Evolutionary conservation across 106 monocot species (phyloP), one percentile per base, ranked within the genome.

Genomic region (Dioscorea zingiberensis): DNA sequence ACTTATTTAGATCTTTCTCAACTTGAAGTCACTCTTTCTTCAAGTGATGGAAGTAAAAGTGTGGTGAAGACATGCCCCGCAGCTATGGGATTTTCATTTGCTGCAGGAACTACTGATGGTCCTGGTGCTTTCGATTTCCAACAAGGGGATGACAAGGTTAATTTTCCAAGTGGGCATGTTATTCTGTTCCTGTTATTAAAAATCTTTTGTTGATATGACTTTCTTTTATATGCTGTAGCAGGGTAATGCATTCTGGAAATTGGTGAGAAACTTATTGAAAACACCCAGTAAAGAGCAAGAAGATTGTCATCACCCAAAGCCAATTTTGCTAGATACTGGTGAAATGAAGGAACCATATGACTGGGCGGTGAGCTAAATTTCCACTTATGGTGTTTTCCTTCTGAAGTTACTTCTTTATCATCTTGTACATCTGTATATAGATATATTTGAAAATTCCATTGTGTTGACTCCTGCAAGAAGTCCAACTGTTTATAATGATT

Each of bases 51-150:
- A 16, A 32, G 19, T 44, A 30, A 68, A 30, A 21, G 21, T 30
- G 55, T 44, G 38, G 68, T 68, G 13, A 44, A 56, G 57, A 77
- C 77, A 12, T 77, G 77, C 19, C 77, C 77, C 2, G 77, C 77
- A 14, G 77, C 77, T 1, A 47, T 77, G 44, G 77, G 77, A 3
- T 58, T 64, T 23, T 70, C 64, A 0, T 77, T 77, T 58, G 77
- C 77, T 19, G 77, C 77, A 1, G 77, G 77, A 13, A 77, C 77
- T 1, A 77, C 77, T 0, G 77, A 77, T 32, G 77, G 77, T 4
- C 77, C 70, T 17, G 77, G 77, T 0, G 77, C 58, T 16, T 77
- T 71, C 21, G 77, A 64, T 27, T 77, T 77, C 27, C 45, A 70
- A 38, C 77, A 77, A 65, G 77, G 77, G 16, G 77, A 77, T 44